Evolutionary conservation across 305 asterid genomes (phyloP), one percentile per base, ranked within the genome.

Genomic region (Fraxinus xanthoxyloides): DNA sequence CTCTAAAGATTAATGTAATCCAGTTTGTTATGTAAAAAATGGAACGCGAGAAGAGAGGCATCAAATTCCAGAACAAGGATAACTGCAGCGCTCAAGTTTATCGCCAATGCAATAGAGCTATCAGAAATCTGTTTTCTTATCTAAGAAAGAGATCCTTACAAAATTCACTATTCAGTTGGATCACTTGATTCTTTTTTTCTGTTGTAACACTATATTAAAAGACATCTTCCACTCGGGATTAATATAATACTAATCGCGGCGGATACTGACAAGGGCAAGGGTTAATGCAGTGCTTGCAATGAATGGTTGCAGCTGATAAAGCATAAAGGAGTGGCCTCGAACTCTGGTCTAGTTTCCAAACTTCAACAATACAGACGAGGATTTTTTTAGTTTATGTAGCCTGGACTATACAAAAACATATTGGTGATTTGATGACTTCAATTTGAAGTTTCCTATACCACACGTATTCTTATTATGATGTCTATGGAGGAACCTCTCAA

Each of bases 1-100:
- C 35, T 82, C 31, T 80, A 83, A 76, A 21, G 43, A 31, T 31
- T 21, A 81, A 76, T 75, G 82, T 17, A 70, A 32, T 54, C 67
- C 70, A n/a, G 65, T 65, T 81, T 77, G 34, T 24, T 9, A 24
- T 1, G 72, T 10, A 63, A 63, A 24, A 10, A 24, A 63, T 10
- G 34, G 17, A 63, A 24, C 7, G 15, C 7, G 32, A 24, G 34
- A 63, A 23, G 34, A 3, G 32, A 10, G 34, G n/a, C 34, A 63
- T 63, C 34, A 24, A 63, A 63, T 24, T 63, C 34, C 17, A 63
- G n/a, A 10, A 63, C 69, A 59, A 59, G 30, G 69, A 59, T 59
- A 51, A 51, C 3, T 17, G 30, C 30, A 21, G 12, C 3, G 28
- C 26, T 19, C 28, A 21, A 59, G 69, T 59, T 10, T 3, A 46